Evolutionary conservation across 2,329 filamentous ascomycete species (phyloP).

Genomic region (Ascochyta lentis): DNA sequence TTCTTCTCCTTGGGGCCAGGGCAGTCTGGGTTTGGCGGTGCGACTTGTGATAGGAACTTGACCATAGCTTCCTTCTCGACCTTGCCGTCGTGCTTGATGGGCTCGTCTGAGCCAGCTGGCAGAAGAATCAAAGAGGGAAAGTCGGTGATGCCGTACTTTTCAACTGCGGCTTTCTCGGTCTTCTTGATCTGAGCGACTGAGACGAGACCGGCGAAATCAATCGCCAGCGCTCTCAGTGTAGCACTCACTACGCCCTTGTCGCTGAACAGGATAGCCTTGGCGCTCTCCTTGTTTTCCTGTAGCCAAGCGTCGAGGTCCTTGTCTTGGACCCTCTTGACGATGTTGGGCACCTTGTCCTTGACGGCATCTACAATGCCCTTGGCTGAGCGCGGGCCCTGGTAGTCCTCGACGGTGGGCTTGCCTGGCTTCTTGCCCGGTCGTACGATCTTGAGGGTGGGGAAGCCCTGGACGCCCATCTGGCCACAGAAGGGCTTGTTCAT

Average conservation of each 20-base stretch:
- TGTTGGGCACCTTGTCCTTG: slow-evolving; percentile 86
- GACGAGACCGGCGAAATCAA: slow-evolving; percentile 86
- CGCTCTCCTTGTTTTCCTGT: slow-evolving; percentile 66
- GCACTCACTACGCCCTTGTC: slow-evolving; percentile 90
- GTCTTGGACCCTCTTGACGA: slow-evolving; percentile 81
- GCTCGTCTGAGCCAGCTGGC: slow-evolving; percentile 71
- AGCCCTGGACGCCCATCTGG: slow-evolving; percentile 86
- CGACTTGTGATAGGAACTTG: slow-evolving; percentile 80
- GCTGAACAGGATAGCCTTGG: slow-evolving; percentile 91
- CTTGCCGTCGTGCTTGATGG: slow-evolving; percentile 78
- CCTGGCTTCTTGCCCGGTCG: slow-evolving; percentile 81
- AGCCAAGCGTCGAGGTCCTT: slow-evolving; percentile 81
- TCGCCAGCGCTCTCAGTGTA: slow-evolving; percentile 81
- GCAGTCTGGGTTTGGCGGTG: slow-evolving; percentile 79
- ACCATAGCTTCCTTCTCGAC: slow-evolving; percentile 84
- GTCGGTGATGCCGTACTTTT: slow-evolving; percentile 75
- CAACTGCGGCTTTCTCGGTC: slow-evolving; percentile 75
- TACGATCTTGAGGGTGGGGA: slow-evolving; percentile 94
- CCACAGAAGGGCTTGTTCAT: slow-evolving; percentile 88
- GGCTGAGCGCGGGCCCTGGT: slow-evolving; percentile 82
- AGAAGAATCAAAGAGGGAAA: slow-evolving; percentile 85
- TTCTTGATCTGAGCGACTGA: slow-evolving; percentile 81
- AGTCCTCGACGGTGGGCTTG: slow-evolving; percentile 86
- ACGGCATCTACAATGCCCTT: slow-evolving; percentile 88
- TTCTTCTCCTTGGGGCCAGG: slow-evolving; percentile 60